phyloP scores from a whole-genome alignment of 202 grass and related monocot genomes.

The Saccharum hybrid region DNA sequence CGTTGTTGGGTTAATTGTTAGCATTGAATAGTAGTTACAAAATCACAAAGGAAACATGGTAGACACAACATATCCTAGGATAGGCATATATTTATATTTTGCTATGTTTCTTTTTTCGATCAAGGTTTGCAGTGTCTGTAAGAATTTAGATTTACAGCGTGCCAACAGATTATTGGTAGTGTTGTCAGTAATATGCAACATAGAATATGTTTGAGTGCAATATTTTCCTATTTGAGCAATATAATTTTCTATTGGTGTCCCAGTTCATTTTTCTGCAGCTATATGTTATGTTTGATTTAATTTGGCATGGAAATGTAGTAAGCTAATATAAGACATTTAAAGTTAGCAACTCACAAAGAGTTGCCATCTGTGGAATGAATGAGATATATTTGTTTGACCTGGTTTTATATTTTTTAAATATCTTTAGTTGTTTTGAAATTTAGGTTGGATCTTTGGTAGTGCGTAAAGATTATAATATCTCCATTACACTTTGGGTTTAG shows the following conservation, averaged over 20 bases:
- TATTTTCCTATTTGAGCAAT: neutral
- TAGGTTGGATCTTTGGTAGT: conserved; percentile 2
- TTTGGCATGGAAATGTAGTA: conserved; percentile 14
- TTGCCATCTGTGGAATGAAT: neutral
- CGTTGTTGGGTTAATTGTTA: conserved; percentile 19
- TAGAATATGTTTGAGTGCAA: neutral
- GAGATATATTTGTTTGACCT: neutral
- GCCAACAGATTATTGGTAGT: neutral
- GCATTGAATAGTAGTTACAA: neutral
- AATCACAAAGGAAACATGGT: neutral
- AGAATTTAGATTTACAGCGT: neutral
- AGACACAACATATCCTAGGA: neutral
- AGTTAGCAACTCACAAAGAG: neutral
- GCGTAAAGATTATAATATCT: conserved; percentile 14
- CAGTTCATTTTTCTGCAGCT: conserved; percentile 9
- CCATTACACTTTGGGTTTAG: neutral
- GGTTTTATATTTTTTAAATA: neutral
- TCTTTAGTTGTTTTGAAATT: conserved; percentile 4
- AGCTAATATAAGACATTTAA: conserved; percentile 22
- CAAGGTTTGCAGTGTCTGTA: neutral
- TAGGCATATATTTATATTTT: conserved; percentile 26
- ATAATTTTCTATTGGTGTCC: neutral
- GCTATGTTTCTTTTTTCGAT: neutral
- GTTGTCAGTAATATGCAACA: neutral
- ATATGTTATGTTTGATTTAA: conserved; percentile 2